Evolutionary conservation across 78 protist genomes (phyloP).

Genomic region (Mastigamoeba balamuthi): DNA sequence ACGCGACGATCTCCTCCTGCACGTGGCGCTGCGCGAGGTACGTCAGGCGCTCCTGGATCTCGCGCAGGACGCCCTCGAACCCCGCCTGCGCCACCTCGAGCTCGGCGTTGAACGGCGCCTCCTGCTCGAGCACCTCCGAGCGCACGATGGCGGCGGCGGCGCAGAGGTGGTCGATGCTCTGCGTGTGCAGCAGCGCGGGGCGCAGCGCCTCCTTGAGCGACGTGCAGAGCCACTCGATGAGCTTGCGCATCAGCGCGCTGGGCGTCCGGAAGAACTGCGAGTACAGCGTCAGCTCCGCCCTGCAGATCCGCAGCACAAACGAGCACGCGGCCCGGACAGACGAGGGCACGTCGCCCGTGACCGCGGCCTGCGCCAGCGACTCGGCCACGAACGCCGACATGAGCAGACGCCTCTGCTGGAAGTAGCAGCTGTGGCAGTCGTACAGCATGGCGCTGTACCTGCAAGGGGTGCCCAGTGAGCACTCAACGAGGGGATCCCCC

Average conservation of each 20-base stretch:
- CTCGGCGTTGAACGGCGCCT: background rate
- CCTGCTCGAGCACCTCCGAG: background rate
- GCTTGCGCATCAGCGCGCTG: background rate
- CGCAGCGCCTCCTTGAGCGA: background rate
- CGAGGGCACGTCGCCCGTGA: background rate
- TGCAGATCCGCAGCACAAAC: background rate
- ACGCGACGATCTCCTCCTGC: background rate
- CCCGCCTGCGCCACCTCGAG: background rate
- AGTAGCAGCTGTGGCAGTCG: background rate
- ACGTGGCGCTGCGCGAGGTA: background rate
- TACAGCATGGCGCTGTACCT: background rate
- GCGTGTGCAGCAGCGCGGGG: background rate
- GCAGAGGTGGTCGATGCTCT: background rate
- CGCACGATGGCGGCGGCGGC: background rate
- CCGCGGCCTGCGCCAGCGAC: background rate
- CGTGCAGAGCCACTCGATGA: background rate
- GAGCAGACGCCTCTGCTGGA: background rate
- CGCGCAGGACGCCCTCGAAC: background rate
- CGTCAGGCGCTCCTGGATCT: background rate
- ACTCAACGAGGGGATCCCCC: background rate
- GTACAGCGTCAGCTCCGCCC: background rate
- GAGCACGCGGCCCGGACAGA: background rate
- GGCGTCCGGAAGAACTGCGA: background rate
- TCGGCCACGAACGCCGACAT: background rate
- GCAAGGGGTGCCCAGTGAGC: background rate